These are phyloP conservation scores for Aureobasidium sp. DNA, from an alignment of 2,329 filamentous ascomycete genomes.

Conservation along the genomic window DNA sequence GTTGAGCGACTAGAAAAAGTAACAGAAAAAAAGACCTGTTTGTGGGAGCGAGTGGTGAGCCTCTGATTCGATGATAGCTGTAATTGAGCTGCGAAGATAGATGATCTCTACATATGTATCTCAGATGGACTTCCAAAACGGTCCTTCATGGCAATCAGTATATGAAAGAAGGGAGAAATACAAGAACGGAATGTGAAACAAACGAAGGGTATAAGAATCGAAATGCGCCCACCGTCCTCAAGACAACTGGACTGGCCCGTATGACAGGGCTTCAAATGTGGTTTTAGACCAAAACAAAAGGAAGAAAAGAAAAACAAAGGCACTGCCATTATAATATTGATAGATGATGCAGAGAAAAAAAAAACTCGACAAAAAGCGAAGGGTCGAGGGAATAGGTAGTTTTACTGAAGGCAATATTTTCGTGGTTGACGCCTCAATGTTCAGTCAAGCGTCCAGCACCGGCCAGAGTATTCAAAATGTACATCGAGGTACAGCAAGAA, in stretches of 20 bases:
- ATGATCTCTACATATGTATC: background rate
- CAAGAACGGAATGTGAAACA: background rate
- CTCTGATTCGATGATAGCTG: too few species aligned
- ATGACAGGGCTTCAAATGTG: background rate
- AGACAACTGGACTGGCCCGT: background rate
- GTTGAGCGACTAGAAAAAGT: too few species aligned
- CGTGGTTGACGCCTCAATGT: background rate
- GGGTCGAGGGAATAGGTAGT: background rate
- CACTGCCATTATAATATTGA: constrained; percentile 7
- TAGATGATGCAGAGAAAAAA: background rate
- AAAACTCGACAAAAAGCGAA: background rate
- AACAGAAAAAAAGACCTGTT: too few species aligned
- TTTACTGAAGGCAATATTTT: background rate
- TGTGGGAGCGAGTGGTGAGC: too few species aligned
- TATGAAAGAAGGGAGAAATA: background rate
- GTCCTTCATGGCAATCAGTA: too few species aligned
- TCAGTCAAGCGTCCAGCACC: background rate
- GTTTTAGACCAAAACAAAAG: background rate
- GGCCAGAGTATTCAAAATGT: too few species aligned
- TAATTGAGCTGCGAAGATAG: background rate
- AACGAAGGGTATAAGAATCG: constrained; percentile 12
- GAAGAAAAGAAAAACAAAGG: background rate
- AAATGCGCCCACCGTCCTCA: background rate
- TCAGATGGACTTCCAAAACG: background rate
- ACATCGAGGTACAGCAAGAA: background rate